Base-by-base conservation (phyloP, 2,329 filamentous ascomycete species). In the Ceratocystis albifundus region DNA sequence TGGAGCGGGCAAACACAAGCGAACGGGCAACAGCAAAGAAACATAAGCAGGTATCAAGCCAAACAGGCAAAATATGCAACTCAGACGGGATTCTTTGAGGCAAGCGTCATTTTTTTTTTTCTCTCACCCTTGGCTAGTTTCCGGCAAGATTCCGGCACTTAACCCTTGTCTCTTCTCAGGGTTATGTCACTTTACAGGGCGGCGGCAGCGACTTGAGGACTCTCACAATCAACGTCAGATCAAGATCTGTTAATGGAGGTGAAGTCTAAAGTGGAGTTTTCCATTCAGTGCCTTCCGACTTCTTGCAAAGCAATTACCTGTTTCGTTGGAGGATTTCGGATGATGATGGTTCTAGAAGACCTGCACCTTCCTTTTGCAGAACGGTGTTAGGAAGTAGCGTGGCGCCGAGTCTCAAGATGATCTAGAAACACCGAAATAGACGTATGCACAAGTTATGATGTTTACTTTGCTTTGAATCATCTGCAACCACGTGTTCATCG, bases 61-160 rank as follows among this genome's bases (percentile, higher is more conserved):
- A 59, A 59, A 59, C 55, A 59, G 55, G 55, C 55, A 59, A 59
- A 59, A n/a, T 59, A 59, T 59, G 55, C 55, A 32, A 59, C 28
- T 36, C 30, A 20, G 30, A 59, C 10, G 7, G 55, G 15, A 36
- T 59, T 32, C 2, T 59, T 36, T 59, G 55, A 12, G 28, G 20
- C 12, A 59, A 36, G 55, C 28, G 28, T 59, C 32, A 57, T 32
- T 59, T 59, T 59, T 59, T 59, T 32, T 59, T 59, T 59, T 59
- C 36, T 59, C n/a, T 25, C 25, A n/a, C 12, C 6, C 25, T 20
- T n/a, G 25, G 55, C 25, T 20, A 7, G 17, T 30, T 59, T 59
- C 55, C 55, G 55, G 55, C 55, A 59, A 59, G 12, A n/a, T 59
- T 59, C 55, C 55, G 55, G 55, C 28, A 59, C 6, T 20, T 59